phyloP scores from a whole-genome alignment of 306 rosid genomes.

The Pyrus bretschneideri region DNA sequence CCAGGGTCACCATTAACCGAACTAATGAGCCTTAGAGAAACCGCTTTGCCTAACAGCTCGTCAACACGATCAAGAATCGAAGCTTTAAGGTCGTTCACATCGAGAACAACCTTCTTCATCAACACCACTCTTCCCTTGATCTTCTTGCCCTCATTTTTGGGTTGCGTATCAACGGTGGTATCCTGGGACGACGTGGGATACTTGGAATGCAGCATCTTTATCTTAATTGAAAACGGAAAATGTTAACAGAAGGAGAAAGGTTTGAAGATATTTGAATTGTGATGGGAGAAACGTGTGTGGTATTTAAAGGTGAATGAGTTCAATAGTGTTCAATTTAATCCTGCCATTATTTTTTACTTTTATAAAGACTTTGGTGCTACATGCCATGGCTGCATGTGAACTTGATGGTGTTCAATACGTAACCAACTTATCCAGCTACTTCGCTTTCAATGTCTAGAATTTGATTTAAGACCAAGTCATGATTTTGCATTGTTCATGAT shows the following conservation, averaged over 20 bases:
- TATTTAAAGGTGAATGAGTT: not conserved
- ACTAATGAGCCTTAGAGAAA: conserved; percentile 60
- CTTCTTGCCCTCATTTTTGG: not conserved
- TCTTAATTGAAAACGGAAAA: not conserved
- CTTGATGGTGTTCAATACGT: not conserved
- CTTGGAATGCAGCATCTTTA: conserved; percentile 5
- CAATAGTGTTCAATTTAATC: not conserved
- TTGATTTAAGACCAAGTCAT: not conserved
- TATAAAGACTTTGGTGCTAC: not conserved
- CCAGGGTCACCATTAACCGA: conserved; percentile 38
- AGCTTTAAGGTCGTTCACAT: conserved; percentile 51
- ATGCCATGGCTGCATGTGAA: not conserved
- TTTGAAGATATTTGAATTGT: not conserved
- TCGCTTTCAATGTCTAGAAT: not conserved
- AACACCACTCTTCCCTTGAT: conserved; percentile 54
- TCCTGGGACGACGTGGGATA: not conserved
- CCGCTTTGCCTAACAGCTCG: conserved; percentile 50
- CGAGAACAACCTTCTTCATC: conserved; percentile 73
- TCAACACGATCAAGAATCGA: conserved; percentile 45
- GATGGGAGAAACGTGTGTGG: not conserved
- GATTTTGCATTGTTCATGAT: not conserved
- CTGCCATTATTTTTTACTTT: not conserved
- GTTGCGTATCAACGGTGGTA: not conserved
- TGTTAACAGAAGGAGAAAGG: not conserved
- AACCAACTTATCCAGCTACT: not conserved